Base-by-base conservation (phyloP, 192 early-diverging fungal genomes). In the Coemansia brasiliensis region DNA sequence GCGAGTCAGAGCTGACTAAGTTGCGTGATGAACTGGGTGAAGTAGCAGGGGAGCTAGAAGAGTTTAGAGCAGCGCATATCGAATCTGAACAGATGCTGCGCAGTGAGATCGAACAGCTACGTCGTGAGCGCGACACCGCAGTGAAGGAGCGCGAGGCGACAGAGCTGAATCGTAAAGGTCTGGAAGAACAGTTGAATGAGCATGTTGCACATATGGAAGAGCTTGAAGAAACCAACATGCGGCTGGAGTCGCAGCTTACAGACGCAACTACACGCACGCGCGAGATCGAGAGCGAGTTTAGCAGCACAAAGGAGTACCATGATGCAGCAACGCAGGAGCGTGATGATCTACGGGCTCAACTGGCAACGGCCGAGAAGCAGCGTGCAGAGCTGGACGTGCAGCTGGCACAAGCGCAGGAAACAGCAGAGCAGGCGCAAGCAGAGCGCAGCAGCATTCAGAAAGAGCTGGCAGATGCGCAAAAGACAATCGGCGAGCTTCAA, bases 401-500 rank as follows among this genome's bases (percentile, higher is more conserved):
- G 43, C 44, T 63, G 32, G 41, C 46, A 16, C 27, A 38, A n/a
- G 29, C 49, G 5, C 41, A 62, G 35, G 21, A 54, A 3, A 52
- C 65, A 13, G 56, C 61, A 6, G 55, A 56, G 3, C 21, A 29
- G 20, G 57, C 44, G 13, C 46, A 44, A 21, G 16, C 10, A 12
- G 55, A 53, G 32, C 41, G 41, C 27, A 39, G 35, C 6, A 43
- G 42, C 21, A 27, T 44, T 22, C 52, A 54, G 24, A 39, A 52
- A 52, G 60, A 59, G 25, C 66, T 79, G 57, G 54, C 59, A 1
- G 20, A 20, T 0, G 70, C 69, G 44, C 74, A 65, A 38, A 62
- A 72, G 44, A 85, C 86, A 24, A 53, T 83, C 11, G 55, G 79
- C 26, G 87, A 91, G 62, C 70, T 89, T 43, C 83, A 83, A 52